Conservation (phyloP, 2,329 filamentous ascomycete species). For the Nemania sp. region DNA sequence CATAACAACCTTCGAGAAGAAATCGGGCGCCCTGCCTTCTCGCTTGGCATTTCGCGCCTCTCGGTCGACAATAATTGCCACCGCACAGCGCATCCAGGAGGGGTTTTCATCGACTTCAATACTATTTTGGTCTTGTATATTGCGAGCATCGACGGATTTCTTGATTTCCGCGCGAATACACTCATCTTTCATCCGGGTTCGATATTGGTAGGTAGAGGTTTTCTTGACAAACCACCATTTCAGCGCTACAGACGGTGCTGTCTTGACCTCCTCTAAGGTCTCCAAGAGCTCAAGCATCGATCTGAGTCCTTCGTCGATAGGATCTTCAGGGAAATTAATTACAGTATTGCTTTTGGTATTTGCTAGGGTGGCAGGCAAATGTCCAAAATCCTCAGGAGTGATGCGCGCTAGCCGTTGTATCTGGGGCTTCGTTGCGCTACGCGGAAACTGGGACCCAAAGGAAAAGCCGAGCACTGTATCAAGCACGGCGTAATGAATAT, state of each 20-base stretch:
- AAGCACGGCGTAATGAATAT: constrained; percentile 31
- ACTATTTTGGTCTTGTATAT: neutral
- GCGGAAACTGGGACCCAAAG: constrained; percentile 29
- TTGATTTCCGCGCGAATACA: constrained; percentile 16
- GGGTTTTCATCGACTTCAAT: neutral
- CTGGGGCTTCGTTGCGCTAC: constrained; percentile 13
- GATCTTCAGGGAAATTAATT: constrained; percentile 18
- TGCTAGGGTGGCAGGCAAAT: neutral
- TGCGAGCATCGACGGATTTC: constrained; percentile 17
- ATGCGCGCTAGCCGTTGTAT: constrained; percentile 9
- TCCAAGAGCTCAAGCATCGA: constrained; percentile 24
- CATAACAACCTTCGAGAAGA: constrained; percentile 13
- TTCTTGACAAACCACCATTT: constrained; percentile 25
- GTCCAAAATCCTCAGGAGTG: constrained; percentile 8
- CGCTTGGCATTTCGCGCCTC: constrained; percentile 16
- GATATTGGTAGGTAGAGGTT: constrained; percentile 9
- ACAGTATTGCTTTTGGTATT: neutral
- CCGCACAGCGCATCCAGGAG: constrained; percentile 14
- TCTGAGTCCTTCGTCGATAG: constrained; percentile 7
- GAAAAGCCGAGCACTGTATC: constrained; percentile 36
- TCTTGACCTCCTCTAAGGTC: constrained; percentile 16
- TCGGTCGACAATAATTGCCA: constrained; percentile 8
- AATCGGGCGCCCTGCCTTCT: constrained; percentile 14
- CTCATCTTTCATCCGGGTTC: constrained; percentile 16
- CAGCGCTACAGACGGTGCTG: constrained; percentile 1